phyloP scores from a whole-genome alignment of 768 basidiomycete species.

The Tubosaeta brunneosetosa region DNA sequence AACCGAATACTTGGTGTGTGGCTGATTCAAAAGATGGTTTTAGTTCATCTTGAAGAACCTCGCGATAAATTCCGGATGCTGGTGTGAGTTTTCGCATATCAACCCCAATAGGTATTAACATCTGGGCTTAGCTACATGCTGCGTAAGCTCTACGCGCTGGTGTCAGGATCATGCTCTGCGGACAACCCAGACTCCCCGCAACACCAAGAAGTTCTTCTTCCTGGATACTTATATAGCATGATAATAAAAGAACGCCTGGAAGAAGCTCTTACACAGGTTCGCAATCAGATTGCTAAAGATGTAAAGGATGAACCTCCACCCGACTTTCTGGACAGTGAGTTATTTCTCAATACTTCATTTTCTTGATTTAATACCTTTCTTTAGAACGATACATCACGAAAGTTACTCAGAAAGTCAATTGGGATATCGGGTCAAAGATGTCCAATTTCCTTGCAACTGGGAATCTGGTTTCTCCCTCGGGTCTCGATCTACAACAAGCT shows the following conservation, averaged over 20 bases:
- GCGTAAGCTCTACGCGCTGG: slow-evolving; percentile 87
- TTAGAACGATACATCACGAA: slow-evolving; percentile 79
- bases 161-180: slow-evolving; percentile 83
- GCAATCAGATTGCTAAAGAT: slow-evolving; percentile 65
- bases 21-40: slow-evolving; percentile 78
- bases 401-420: slow-evolving; percentile 72
- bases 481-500: slow-evolving; percentile 94
- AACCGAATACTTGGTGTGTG: slow-evolving; percentile 77
- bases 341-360: neutral
- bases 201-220: slow-evolving; percentile 94
- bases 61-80: slow-evolving; percentile 95
- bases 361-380: slow-evolving; percentile 4
- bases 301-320: slow-evolving; percentile 68
- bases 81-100: slow-evolving; percentile 45
- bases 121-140: slow-evolving; percentile 81
- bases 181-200: slow-evolving; percentile 99
- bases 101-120: slow-evolving; percentile 4
- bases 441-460: slow-evolving; percentile 97
- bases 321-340: slow-evolving; percentile 85
- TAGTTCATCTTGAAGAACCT: slow-evolving; percentile 84
- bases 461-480: slow-evolving; percentile 89
- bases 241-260: slow-evolving; percentile 97
- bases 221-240: slow-evolving; percentile 90
- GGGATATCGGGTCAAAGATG: slow-evolving; percentile 86
- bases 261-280: slow-evolving; percentile 74